Conservation (phyloP, 768 basidiomycete species). For the Piloderma croceum region DNA sequence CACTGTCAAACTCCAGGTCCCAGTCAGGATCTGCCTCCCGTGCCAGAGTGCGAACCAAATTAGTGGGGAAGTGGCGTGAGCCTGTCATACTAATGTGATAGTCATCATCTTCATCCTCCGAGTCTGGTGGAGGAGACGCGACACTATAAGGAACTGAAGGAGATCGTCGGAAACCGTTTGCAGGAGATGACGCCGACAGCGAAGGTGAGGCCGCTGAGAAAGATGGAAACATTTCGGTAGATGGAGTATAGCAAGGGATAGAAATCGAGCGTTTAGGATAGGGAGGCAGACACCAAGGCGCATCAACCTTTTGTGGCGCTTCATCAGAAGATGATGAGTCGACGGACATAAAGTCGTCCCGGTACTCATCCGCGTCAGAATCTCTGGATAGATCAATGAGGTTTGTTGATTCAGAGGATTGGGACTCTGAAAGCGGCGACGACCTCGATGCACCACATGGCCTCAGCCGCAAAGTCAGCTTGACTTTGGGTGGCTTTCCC, state of each 20-base stretch:
- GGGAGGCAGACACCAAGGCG: conserved; percentile 47
- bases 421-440: conserved; percentile 17
- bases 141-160: conserved; percentile 52
- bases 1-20: conserved; percentile 46
- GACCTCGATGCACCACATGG: conserved; percentile 33
- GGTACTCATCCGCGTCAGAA: conserved; percentile 27
- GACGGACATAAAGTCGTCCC: conserved; percentile 40
- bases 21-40: conserved; percentile 6
- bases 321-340: conserved; percentile 39
- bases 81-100: conserved; percentile 31
- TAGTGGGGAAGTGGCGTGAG: conserved; percentile 28
- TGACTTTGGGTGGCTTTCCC: conserved; percentile 56
- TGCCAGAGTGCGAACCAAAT: conserved; percentile 11
- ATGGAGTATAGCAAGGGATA: conserved; percentile 51
- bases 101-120: conserved; percentile 56
- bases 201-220: conserved; percentile 14
- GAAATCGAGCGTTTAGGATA: conserved; percentile 55
- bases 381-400: conserved; percentile 41
- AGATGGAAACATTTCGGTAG: conserved; percentile 28
- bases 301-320: conserved; percentile 18
- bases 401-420: conserved; percentile 17
- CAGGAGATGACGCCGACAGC: not conserved
- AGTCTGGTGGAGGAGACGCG: conserved; percentile 70
- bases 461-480: conserved; percentile 62
- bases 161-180: conserved; percentile 41